Percentiles rank a stretch among this genome's conserved stretches.
Conservation (phyloP, 306 rosid genomes). For the Gillenia trifoliata region DNA sequence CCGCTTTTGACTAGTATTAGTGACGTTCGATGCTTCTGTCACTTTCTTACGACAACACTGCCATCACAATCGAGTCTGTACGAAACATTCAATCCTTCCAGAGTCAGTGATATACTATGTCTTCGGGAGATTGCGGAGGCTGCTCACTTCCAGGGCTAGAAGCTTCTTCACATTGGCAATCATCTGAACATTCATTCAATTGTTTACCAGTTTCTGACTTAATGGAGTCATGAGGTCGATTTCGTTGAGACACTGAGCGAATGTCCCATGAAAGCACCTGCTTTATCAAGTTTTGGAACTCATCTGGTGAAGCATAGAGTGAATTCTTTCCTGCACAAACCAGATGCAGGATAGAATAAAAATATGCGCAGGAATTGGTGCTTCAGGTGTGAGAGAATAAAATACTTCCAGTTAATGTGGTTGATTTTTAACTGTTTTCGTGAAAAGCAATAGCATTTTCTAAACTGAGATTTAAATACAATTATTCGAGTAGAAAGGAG, state of each 20-base stretch:
- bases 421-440: not conserved
- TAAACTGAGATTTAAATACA: not conserved
- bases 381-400: not conserved
- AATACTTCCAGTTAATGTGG: not conserved
- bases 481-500: not conserved
- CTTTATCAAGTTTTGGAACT: slow-evolving; percentile 62
- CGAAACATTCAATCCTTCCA: slow-evolving; percentile 75
- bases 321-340: slow-evolving; percentile 58
- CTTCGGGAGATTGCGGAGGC: slow-evolving; percentile 21
- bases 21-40: slow-evolving; percentile 23
- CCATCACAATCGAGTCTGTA: slow-evolving; percentile 56
- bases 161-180: slow-evolving; percentile 33
- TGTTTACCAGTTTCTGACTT: slow-evolving; percentile 27
- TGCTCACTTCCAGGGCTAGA: slow-evolving; percentile 21
- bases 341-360: slow-evolving; percentile 7
- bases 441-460: not conserved
- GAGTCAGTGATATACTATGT: slow-evolving; percentile 57
- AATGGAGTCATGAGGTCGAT: slow-evolving; percentile 43
- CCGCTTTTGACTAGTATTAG: slow-evolving; percentile 23
- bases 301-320: slow-evolving; percentile 62
- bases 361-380: not conserved
- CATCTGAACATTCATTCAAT: slow-evolving; percentile 34
- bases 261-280: slow-evolving; percentile 98
- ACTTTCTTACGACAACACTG: slow-evolving; percentile 53
- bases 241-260: slow-evolving; percentile 75